Evolutionary conservation across 331 rosid species (phyloP).

Genomic region (Malus hybrid): DNA sequence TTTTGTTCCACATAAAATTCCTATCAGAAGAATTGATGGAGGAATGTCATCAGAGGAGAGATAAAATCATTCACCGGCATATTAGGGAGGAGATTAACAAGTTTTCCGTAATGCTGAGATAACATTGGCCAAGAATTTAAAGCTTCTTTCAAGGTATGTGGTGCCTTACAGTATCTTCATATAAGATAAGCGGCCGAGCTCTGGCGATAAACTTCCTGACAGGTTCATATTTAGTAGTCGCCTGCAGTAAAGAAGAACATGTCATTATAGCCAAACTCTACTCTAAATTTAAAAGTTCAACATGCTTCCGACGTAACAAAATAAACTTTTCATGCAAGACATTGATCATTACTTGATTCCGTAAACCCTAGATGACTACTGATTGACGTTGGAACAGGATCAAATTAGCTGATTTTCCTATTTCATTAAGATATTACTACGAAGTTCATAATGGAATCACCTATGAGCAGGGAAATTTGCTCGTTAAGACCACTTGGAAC

Average conservation of each 20-base stretch:
- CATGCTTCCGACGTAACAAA: not conserved
- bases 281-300: conserved; percentile 11
- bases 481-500: not conserved
- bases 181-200: conserved; percentile 48
- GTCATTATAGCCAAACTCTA: not conserved
- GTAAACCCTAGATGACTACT: not conserved
- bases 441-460: not conserved
- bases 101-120: conserved; percentile 2
- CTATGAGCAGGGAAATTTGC: not conserved
- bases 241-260: conserved; percentile 43
- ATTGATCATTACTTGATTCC: not conserved
- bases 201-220: conserved; percentile 72
- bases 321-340: not conserved
- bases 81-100: conserved; percentile 3
- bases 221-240: conserved; percentile 51
- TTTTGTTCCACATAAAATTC: conserved; percentile 90
- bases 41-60: conserved; percentile 14
- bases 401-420: not conserved
- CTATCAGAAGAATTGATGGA: conserved; percentile 33
- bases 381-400: conserved; percentile 3
- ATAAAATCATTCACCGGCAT: conserved; percentile 11
- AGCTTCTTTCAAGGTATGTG: not conserved
- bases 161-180: conserved; percentile 60
- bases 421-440: not conserved
- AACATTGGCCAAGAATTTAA: conserved; percentile 1